Percentiles rank a stretch among this genome's conserved stretches.
These are phyloP conservation scores for Hemisphaericaspora xylanilytica DNA, from an alignment of 1,139 yeast species.

Conservation along the genomic window DNA sequence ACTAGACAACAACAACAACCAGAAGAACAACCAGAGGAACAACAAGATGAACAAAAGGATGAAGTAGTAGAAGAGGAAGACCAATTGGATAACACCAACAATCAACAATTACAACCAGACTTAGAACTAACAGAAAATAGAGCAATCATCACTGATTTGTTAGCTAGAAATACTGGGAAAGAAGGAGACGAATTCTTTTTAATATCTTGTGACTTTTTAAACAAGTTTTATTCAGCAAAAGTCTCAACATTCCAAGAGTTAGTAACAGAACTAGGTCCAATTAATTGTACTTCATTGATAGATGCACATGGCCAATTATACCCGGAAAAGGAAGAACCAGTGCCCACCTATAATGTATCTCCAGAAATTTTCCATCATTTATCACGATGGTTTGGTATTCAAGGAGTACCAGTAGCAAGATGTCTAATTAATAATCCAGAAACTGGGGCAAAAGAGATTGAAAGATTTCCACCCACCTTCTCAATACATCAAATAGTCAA, in stretches of 20 bases:
- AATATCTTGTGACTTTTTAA: constrained; percentile 31
- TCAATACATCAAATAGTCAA: constrained; percentile 49
- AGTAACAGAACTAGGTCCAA: constrained; percentile 28
- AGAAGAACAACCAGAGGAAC: not conserved
- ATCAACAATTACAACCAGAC: not conserved
- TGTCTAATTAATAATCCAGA: constrained; percentile 36
- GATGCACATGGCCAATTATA: constrained; percentile 32
- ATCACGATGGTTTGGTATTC: constrained; percentile 53
- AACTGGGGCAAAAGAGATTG: constrained; percentile 45
- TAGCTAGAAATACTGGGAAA: constrained; percentile 18
- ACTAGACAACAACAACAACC: not conserved
- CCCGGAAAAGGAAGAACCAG: constrained; percentile 28
- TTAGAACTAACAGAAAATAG: constrained; percentile 20
- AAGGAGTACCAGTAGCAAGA: constrained; percentile 47
- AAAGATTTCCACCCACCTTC: constrained; percentile 52
- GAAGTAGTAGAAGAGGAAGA: constrained; percentile 1
- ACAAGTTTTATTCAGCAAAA: constrained; percentile 25
- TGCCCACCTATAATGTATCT: constrained; percentile 33
- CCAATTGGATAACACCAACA: constrained; percentile 1
- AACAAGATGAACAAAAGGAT: not conserved
- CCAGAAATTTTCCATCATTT: constrained; percentile 43
- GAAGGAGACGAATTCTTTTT: constrained; percentile 42
- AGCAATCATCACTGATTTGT: constrained; percentile 21
- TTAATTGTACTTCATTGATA: constrained; percentile 30
- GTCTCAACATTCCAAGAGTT: constrained; percentile 27